Percentiles rank a stretch among this genome's conserved stretches.
These are phyloP conservation scores for Populus tremula DNA, from an alignment of 345 rosid species.

Conservation along the genomic window DNA sequence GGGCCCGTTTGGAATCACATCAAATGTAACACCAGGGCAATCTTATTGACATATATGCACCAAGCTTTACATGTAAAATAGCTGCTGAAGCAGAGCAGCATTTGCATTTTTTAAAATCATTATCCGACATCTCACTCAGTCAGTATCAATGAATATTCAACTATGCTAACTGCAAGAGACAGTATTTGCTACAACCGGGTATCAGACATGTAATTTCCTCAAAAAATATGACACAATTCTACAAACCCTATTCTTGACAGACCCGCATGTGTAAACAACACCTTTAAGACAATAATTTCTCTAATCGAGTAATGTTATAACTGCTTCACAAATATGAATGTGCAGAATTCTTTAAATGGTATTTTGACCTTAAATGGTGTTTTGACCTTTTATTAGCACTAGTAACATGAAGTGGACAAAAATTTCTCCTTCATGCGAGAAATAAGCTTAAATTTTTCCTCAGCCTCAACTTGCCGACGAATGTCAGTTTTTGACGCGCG, in stretches of 20 bases:
- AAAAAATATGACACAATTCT: background rate
- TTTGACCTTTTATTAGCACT: constrained; percentile 13
- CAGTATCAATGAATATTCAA: background rate
- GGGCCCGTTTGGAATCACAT: background rate
- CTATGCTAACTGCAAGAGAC: background rate
- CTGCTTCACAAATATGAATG: constrained; percentile 10
- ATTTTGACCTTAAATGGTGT: background rate
- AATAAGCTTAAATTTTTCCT: constrained; percentile 86
- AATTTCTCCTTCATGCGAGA: constrained; percentile 79
- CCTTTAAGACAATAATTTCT: background rate
- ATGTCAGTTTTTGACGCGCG: constrained; percentile 67
- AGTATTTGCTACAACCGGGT: background rate
- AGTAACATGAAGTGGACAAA: constrained; percentile 29
- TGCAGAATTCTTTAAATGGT: background rate
- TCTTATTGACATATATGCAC: background rate
- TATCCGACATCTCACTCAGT: background rate
- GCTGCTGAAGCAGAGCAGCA: background rate
- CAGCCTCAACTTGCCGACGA: constrained; percentile 77
- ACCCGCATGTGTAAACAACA: background rate
- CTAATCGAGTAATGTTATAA: background rate
- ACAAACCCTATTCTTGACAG: background rate
- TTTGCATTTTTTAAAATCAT: background rate
- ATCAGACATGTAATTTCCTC: background rate
- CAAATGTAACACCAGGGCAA: background rate
- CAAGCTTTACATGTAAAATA: background rate